These are phyloP conservation scores for Perkinsus marinus DNA, from an alignment of 169 alveolate genomes.

Conservation along the genomic window DNA sequence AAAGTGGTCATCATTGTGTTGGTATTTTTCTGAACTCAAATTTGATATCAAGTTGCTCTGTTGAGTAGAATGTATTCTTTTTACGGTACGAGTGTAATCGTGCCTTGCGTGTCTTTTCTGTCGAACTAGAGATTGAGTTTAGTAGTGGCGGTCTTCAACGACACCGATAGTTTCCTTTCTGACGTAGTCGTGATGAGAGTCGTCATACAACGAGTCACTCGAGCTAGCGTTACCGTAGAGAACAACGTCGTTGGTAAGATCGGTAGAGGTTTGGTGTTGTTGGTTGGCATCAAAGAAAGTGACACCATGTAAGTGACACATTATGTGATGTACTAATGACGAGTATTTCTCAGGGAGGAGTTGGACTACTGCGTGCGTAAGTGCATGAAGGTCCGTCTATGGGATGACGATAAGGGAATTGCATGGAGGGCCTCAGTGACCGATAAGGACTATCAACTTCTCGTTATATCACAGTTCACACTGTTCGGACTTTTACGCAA, in stretches of 20 bases:
- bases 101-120: no score
- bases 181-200: conserved; percentile 42
- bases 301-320: not conserved
- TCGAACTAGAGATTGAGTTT: no score
- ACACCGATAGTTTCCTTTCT: no score
- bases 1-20: not conserved
- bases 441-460: conserved; percentile 50
- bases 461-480: conserved; percentile 71
- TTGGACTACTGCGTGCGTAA: conserved; percentile 31
- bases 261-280: conserved; percentile 59
- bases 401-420: conserved; percentile 46
- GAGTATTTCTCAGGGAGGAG: not conserved
- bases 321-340: not conserved
- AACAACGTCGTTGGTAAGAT: conserved; percentile 52
- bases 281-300: conserved; percentile 48
- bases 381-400: conserved; percentile 51
- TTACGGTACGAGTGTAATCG: no score
- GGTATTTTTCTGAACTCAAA: not conserved
- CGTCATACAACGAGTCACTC: conserved; percentile 58
- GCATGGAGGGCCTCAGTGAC: conserved; percentile 54
- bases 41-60: not conserved
- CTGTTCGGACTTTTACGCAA: conserved; percentile 37
- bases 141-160: no score
- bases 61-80: not conserved
- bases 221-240: conserved; percentile 56